These are phyloP conservation scores for Cryptococcus jaspeensis DNA, from an alignment of 1,284 basidiomycete species.

Conservation along the genomic window DNA sequence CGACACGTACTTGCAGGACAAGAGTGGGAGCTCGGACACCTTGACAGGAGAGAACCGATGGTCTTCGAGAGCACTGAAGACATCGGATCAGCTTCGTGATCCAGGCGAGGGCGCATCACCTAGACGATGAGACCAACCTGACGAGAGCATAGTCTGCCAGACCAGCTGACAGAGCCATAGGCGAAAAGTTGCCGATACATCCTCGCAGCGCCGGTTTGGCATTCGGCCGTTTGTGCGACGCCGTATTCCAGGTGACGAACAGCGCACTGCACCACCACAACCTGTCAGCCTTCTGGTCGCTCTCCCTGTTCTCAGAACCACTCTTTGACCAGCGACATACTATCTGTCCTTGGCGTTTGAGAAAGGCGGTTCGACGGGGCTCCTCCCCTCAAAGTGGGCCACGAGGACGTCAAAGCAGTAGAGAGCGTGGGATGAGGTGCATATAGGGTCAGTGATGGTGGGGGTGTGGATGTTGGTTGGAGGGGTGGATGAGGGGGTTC, in stretches of 20 bases:
- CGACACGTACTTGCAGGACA: constrained; percentile 79
- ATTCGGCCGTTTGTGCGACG: constrained; percentile 20
- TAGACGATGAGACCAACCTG: constrained; percentile 54
- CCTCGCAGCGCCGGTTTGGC: constrained; percentile 69
- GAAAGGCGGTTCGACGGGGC: constrained; percentile 25
- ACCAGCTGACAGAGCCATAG: constrained; percentile 71
- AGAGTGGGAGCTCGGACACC: constrained; percentile 67
- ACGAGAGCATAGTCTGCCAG: constrained; percentile 86
- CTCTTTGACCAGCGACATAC: constrained; percentile 10
- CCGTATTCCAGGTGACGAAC: constrained; percentile 93
- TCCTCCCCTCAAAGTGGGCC: constrained; percentile 37
- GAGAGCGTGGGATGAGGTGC: constrained; percentile 50
- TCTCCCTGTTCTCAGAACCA: neutral
- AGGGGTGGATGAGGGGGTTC: constrained; percentile 2
- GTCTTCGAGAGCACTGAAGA: constrained; percentile 54
- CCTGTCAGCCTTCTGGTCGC: neutral
- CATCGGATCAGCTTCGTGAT: neutral
- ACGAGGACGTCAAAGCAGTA: constrained; percentile 56
- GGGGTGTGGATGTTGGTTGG: constrained; percentile 1
- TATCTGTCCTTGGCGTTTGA: constrained; percentile 30
- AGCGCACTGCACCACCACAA: constrained; percentile 63
- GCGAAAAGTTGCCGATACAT: constrained; percentile 92
- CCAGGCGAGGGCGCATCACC: neutral
- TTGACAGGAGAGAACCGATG: constrained; percentile 64
- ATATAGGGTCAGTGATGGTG: constrained; percentile 17